Evolutionary conservation across 495 filamentous ascomycete genomes (phyloP), one percentile per base, ranked within the genome.

Genomic region (Trichoderma reesei): DNA sequence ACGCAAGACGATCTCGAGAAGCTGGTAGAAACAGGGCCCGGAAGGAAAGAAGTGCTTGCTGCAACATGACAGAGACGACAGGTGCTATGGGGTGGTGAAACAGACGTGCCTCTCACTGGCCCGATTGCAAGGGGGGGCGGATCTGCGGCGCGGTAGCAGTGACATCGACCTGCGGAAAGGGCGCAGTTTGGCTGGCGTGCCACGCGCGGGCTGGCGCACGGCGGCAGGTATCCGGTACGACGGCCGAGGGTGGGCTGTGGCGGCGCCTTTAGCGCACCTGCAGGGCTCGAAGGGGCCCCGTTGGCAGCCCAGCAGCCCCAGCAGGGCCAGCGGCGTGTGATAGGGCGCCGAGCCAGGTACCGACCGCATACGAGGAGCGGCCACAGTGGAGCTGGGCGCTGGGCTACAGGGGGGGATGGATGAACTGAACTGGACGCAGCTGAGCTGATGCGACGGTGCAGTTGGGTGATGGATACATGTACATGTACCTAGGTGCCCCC

Each of bases 41-140:
- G 33, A 61, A 61, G 33, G 31, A 56, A 56, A 39, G 37, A 5
- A 39, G 37, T 39, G 51, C 31, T 26, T 56, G 51, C 20, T 56
- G 51, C 31, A 56, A 56, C 51, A 56, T 9, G 31, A 34, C 20
- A 7, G 36, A 38, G 36, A 36, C n/a, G n/a, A n/a, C n/a, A n/a
- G n/a, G n/a, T n/a, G n/a, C n/a, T n/a, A n/a, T n/a, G n/a, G n/a
- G n/a, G n/a, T n/a, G n/a, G n/a, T n/a, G n/a, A n/a, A n/a, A n/a
- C n/a, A n/a, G n/a, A n/a, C n/a, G n/a, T n/a, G n/a, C n/a, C n/a
- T 61, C 36, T 61, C 34, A 56, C 51, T 56, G 51, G 51, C 7
- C 51, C 13, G 10, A 26, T 11, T 56, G 51, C 31, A 56, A 56
- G 51, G 51, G 51, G 51, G n/a, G n/a, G n/a, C n/a, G n/a, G n/a